Percentiles rank a stretch among this genome's conserved stretches.
Evolutionary conservation across 129 eudicot genomes (phyloP).

Genomic region (Arctium minus): DNA sequence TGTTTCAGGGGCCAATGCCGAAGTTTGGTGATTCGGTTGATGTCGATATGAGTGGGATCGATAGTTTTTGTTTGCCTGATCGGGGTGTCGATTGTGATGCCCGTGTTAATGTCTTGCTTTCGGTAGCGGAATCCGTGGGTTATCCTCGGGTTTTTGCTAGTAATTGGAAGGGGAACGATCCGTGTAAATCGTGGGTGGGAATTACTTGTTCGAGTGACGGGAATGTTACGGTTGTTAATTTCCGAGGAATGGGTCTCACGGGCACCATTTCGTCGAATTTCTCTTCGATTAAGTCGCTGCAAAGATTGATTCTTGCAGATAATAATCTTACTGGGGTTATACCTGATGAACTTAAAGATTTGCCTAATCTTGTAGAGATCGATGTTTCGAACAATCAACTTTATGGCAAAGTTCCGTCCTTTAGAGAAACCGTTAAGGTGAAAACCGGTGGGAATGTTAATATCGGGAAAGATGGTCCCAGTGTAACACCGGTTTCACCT

Average conservation of each 20-base stretch:
- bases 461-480: constrained; percentile 54
- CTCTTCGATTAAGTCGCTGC: constrained; percentile 53
- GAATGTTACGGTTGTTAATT: constrained; percentile 49
- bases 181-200: constrained; percentile 81
- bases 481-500: constrained; percentile 28
- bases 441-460: constrained; percentile 44
- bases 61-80: constrained; percentile 50
- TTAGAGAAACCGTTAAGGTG: constrained; percentile 39
- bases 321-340: constrained; percentile 63
- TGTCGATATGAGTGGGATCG: constrained; percentile 44
- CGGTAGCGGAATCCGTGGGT: constrained; percentile 59
- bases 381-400: constrained; percentile 69
- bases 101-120: constrained; percentile 48
- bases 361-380: constrained; percentile 47
- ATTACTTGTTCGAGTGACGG: constrained; percentile 47
- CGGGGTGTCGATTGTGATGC: constrained; percentile 65
- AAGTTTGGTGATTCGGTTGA: constrained; percentile 48
- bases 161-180: constrained; percentile 82
- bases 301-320: constrained; percentile 54
- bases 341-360: constrained; percentile 42
- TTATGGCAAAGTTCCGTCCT: constrained; percentile 57
- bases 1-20: constrained; percentile 81
- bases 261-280: constrained; percentile 70
- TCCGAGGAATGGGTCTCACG: constrained; percentile 43
- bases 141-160: constrained; percentile 59